phyloP scores from a whole-genome alignment of 73 alveolate genomes.

The Tetrahymena malaccensis region DNA sequence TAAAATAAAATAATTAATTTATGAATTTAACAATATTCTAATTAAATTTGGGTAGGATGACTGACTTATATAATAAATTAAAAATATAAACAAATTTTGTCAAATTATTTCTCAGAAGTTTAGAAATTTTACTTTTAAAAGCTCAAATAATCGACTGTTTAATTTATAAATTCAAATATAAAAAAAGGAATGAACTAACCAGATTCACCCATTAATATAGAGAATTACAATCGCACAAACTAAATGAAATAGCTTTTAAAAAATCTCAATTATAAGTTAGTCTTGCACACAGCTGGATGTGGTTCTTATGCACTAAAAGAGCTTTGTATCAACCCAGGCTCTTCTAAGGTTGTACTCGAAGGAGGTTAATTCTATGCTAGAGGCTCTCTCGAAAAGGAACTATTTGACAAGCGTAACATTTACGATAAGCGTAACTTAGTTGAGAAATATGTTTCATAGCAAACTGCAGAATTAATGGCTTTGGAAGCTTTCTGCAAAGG shows the following conservation, averaged over 20 bases:
- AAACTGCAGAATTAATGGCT: background rate
- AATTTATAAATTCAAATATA: background rate
- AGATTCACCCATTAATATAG: background rate
- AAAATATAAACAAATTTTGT: no score
- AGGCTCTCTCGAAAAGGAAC: background rate
- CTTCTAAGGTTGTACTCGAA: background rate
- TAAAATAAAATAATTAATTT: no score
- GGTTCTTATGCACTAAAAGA: background rate
- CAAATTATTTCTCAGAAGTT: background rate
- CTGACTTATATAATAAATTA: no score
- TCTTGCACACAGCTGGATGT: background rate
- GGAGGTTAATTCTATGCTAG: background rate
- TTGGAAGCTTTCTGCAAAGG: background rate
- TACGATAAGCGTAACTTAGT: background rate
- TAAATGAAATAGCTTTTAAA: background rate
- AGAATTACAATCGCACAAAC: background rate
- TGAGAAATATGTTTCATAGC: background rate
- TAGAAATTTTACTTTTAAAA: background rate
- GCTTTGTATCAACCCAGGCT: background rate
- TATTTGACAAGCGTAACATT: background rate
- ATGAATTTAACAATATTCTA: no score
- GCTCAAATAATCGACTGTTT: background rate
- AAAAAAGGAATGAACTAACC: background rate
- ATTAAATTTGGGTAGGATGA: background rate
- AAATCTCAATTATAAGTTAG: background rate